These are phyloP conservation scores for Candida pseudocylindracea DNA, from an alignment of 1,139 yeast genomes.

Conservation along the genomic window DNA sequence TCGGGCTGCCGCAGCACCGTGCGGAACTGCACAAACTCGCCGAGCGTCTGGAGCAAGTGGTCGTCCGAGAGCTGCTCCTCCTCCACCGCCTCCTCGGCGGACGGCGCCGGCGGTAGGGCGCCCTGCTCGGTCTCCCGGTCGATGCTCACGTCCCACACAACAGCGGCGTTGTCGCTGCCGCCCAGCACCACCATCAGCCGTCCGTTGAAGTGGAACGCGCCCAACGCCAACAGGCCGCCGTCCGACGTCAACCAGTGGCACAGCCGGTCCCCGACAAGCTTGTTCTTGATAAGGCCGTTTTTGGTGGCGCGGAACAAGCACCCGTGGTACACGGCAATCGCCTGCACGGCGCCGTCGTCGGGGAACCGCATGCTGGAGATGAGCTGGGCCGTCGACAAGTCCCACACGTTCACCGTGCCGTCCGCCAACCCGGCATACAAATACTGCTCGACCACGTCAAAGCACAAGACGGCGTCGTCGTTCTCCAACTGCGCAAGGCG, in stretches of 20 bases:
- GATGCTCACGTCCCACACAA: too few species aligned
- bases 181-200: too few species aligned
- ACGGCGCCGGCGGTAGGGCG: too few species aligned
- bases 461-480: slow-evolving; percentile 47
- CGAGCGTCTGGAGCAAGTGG: slow-evolving; percentile 36
- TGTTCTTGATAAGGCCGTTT: slow-evolving; percentile 13
- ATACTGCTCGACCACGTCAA: slow-evolving; percentile 38
- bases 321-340: slow-evolving; percentile 24
- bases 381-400: slow-evolving; percentile 54
- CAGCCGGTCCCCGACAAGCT: slow-evolving; percentile 1
- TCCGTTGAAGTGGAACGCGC: too few species aligned
- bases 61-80: slow-evolving; percentile 18
- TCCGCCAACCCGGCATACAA: slow-evolving; percentile 60
- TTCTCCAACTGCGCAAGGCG: slow-evolving; percentile 20
- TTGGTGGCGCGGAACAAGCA: slow-evolving; percentile 33
- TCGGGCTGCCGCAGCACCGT: slow-evolving; percentile 63
- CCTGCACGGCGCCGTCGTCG: slow-evolving; percentile 11
- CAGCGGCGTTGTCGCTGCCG: too few species aligned
- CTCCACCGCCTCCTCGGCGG: too few species aligned
- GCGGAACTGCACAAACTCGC: slow-evolving; percentile 38
- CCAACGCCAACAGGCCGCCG: too few species aligned
- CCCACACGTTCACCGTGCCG: slow-evolving; percentile 67
- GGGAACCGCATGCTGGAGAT: slow-evolving; percentile 32
- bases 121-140: too few species aligned
- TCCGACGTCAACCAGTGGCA: too few species aligned